A percentile compares a stretch with the other conserved stretches of the same genome.
Evolutionary conservation across 768 basidiomycete genomes (phyloP).

Genomic region (Leccinellum luteum): DNA sequence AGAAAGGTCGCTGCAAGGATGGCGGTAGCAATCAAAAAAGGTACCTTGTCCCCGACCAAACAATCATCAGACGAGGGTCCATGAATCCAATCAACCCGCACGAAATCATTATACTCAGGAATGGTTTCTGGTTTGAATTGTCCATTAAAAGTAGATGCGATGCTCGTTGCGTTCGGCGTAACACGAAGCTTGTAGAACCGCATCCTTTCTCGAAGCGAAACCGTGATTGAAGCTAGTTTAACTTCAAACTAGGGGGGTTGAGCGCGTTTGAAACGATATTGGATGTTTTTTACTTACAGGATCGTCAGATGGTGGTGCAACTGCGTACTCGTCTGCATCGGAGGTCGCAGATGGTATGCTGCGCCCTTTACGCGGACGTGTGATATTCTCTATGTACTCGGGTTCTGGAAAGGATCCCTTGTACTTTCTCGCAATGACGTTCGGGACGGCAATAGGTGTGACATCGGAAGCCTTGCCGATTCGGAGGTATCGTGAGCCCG

Average conservation of each 20-base stretch:
- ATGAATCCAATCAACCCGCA: constrained; percentile 81
- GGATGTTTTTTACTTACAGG: constrained; percentile 43
- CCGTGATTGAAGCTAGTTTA: constrained; percentile 68
- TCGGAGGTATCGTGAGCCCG: constrained; percentile 69
- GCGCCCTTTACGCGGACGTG: constrained; percentile 48
- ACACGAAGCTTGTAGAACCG: constrained; percentile 80
- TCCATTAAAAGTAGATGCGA: constrained; percentile 77
- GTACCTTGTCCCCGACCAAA: constrained; percentile 71
- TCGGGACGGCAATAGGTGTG: constrained; percentile 62
- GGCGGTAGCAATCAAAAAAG: constrained; percentile 1
- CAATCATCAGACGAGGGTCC: constrained; percentile 44
- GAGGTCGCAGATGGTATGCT: constrained; percentile 21
- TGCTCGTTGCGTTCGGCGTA: constrained; percentile 64
- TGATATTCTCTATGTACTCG: constrained; percentile 48
- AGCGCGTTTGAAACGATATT: neutral
- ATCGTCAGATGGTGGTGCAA: constrained; percentile 51
- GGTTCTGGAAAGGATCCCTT: constrained; percentile 43
- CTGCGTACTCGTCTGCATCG: constrained; percentile 51
- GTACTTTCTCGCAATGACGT: constrained; percentile 69
- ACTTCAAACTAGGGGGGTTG: constrained; percentile 57
- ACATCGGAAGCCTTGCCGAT: constrained; percentile 79
- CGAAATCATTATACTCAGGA: constrained; percentile 79
- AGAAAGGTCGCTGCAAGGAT: constrained; percentile 6
- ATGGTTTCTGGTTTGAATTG: constrained; percentile 86
- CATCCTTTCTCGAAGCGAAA: constrained; percentile 80